phyloP scores from a whole-genome alignment of 441 rosid species.

The Sinapis alba region DNA sequence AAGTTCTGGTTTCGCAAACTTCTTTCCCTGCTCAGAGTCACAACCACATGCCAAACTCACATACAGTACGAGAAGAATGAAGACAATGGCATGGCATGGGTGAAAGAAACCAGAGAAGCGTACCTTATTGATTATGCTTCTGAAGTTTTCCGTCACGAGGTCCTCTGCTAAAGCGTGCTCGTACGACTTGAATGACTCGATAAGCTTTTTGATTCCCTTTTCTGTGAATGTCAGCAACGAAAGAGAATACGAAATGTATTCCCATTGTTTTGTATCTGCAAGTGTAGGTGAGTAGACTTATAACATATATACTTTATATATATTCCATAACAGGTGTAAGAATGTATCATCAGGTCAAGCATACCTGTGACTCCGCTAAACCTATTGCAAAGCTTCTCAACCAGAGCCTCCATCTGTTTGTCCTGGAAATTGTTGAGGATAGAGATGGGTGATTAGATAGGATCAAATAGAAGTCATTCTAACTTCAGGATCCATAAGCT shows the following conservation, averaged over 20 bases:
- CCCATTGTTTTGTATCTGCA: slow-evolving; percentile 94
- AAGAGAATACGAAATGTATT: slow-evolving; percentile 92
- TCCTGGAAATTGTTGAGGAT: slow-evolving; percentile 55
- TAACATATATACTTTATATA: background rate
- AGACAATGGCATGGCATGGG: slow-evolving; percentile 25
- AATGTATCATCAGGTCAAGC: slow-evolving; percentile 22
- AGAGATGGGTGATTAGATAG: slow-evolving; percentile 19
- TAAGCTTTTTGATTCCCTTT: slow-evolving; percentile 91
- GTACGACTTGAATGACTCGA: slow-evolving; percentile 83
- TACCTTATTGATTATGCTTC: slow-evolving; percentile 93
- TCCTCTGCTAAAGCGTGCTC: slow-evolving; percentile 88
- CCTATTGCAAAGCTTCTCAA: slow-evolving; percentile 98
- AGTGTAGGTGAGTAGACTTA: slow-evolving; percentile 33
- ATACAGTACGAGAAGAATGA: slow-evolving; percentile 7
- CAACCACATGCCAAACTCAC: slow-evolving; percentile 27
- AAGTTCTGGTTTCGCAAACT: slow-evolving; percentile 95
- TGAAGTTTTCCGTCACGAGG: slow-evolving; percentile 83
- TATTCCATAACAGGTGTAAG: slow-evolving; percentile 11
- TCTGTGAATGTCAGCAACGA: slow-evolving; percentile 94
- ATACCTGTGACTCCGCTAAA: slow-evolving; percentile 91
- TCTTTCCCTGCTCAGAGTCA: slow-evolving; percentile 71
- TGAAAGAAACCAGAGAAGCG: slow-evolving; percentile 26
- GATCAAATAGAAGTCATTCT: slow-evolving; percentile 22
- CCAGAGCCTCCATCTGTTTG: slow-evolving; percentile 98
- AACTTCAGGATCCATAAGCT: slow-evolving; percentile 18